Evolutionary conservation across 108 stramenopile species (phyloP).

Genomic region (Cylindrotheca fusiformis): DNA sequence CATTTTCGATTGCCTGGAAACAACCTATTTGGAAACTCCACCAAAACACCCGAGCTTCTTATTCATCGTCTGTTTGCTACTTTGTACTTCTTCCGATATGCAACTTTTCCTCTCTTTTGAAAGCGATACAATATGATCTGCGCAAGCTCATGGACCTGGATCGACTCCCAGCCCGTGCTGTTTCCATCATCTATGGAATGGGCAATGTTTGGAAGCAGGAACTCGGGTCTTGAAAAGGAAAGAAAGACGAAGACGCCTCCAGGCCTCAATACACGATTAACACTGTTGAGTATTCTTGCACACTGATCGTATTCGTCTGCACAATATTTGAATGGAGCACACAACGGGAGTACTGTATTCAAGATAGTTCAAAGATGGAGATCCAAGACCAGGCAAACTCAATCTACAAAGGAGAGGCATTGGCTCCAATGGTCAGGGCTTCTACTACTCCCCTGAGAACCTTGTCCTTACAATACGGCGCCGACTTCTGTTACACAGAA

Average conservation of each 20-base stretch:
- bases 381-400: constrained; percentile 28
- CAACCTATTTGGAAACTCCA: too few relatives aligned
- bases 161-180: constrained; percentile 21
- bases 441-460: constrained; percentile 89
- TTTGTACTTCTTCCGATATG: too few relatives aligned
- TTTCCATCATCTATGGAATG: constrained; percentile 2
- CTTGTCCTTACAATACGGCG: constrained; percentile 87
- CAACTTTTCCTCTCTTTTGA: constrained; percentile 19
- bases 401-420: constrained; percentile 40
- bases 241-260: constrained; percentile 59
- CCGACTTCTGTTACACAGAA: constrained; percentile 90
- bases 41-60: too few relatives aligned
- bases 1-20: too few relatives aligned
- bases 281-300: constrained; percentile 50
- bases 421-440: constrained; percentile 93
- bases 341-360: too few relatives aligned
- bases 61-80: too few relatives aligned
- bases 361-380: too few relatives aligned
- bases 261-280: constrained; percentile 65
- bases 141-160: constrained; percentile 34
- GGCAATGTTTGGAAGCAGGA: constrained; percentile 38
- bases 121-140: constrained; percentile 34
- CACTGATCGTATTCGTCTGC: constrained; percentile 46
- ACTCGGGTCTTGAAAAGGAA: constrained; percentile 69
- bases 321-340: too few relatives aligned